Base-by-base conservation (phyloP, 1,284 basidiomycete genomes). In the Moesziomyces antarcticus region DNA sequence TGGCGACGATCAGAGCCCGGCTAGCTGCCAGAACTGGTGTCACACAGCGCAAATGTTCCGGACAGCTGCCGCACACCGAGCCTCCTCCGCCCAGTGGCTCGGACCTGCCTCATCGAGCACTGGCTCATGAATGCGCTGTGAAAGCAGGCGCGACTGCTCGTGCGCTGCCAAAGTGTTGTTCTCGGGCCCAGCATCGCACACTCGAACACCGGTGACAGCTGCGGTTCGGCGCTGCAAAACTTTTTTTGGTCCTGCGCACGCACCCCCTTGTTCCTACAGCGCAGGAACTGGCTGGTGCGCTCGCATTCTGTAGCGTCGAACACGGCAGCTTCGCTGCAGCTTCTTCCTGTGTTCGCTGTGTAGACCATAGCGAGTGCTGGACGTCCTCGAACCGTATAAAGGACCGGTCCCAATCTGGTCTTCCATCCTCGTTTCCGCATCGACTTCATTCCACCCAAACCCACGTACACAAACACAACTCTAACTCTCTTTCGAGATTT, bases 361-460 rank as follows among this genome's bases (percentile, higher is more conserved):
- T 24, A 20, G 22, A 25, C 44, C 41, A 18, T 18, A 22, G n/a
- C 25, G 33, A 8, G 11, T 37, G 24, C 35, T 30, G 1, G 41
- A 16, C 41, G 22, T 33, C 42, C 45, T 14, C 35, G 11, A 56
- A 64, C 35, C 22, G 27, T 70, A 70, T 70, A 70, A 70, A 60
- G 54, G n/a, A 21, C 16, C 27, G 41, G 10, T 30, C 40, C 37
- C 41, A 16, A 18, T 50, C 37, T 37, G 6, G 30, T 13, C n/a
- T 11, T 13, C 14, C 3, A 3, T 10, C 16, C 13, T n/a, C 14
- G 21, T 45, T 27, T 27, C 10, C 22, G n/a, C 61, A 56, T 43
- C 54, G 43, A 63, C 11, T 30, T 18, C 35, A 37, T 37, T 37
- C 1, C 49, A 45, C 21, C 21, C 18, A 4, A 30, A 35, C 42